Evolutionary conservation across 2,329 filamentous ascomycete species (phyloP).

Genomic region (Akanthomyces lecanii): DNA sequence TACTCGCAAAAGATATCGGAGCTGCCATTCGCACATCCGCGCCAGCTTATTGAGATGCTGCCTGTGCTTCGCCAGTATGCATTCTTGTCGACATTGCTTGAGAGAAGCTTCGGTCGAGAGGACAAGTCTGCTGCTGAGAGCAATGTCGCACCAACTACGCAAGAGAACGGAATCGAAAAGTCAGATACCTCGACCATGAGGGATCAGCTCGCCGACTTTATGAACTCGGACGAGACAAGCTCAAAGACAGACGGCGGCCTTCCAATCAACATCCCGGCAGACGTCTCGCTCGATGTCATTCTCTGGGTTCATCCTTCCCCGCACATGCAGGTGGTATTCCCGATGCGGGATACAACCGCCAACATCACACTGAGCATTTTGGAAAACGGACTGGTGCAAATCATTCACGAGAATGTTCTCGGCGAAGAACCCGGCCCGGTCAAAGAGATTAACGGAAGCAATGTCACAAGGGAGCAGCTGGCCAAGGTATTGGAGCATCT

Average conservation of each 20-base stretch:
- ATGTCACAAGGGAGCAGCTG: constrained; percentile 38
- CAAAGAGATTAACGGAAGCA: constrained; percentile 19
- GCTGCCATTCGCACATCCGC: constrained; percentile 73
- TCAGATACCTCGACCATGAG: constrained; percentile 26
- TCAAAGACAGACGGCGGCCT: neutral
- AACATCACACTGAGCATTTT: constrained; percentile 56
- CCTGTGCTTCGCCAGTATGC: constrained; percentile 73
- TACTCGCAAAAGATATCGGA: constrained; percentile 64
- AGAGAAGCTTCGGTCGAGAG: constrained; percentile 52
- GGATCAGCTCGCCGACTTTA: constrained; percentile 32
- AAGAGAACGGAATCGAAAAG: constrained; percentile 11
- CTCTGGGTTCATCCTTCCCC: constrained; percentile 48
- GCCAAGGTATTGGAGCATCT: constrained; percentile 44
- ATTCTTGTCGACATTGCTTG: constrained; percentile 61
- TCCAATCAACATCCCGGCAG: constrained; percentile 4
- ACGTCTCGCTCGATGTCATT: constrained; percentile 47
- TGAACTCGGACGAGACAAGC: constrained; percentile 19
- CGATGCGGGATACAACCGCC: constrained; percentile 44
- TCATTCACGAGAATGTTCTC: constrained; percentile 53
- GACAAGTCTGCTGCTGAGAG: constrained; percentile 20
- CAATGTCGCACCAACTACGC: constrained; percentile 17
- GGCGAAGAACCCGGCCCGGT: constrained; percentile 30
- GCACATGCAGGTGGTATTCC: constrained; percentile 51
- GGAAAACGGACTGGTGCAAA: constrained; percentile 54
- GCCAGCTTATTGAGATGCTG: constrained; percentile 70